Conservation (phyloP, 75 land plant species). For the Cryptomeria japonica region DNA sequence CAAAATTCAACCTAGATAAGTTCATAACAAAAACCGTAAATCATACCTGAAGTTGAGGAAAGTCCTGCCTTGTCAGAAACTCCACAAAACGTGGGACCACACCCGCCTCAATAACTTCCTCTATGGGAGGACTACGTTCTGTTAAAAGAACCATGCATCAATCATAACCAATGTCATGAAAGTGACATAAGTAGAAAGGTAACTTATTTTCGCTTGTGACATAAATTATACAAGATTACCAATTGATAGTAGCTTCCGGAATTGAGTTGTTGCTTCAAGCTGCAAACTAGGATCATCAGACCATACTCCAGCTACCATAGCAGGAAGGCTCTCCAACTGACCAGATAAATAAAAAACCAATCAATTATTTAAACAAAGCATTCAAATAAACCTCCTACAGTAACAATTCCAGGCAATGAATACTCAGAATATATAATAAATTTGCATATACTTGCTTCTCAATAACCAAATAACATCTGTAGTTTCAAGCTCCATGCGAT, state of each 20-base stretch:
- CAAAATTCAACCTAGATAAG: not conserved
- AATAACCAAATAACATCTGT: too few species aligned
- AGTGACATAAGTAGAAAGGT: not conserved
- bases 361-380: not conserved
- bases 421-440: too few species aligned
- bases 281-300: slow-evolving; percentile 56
- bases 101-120: slow-evolving; percentile 75
- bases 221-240: slow-evolving; percentile 33
- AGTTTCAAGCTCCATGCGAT: too few species aligned
- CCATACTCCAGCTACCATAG: slow-evolving; percentile 59
- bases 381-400: not conserved
- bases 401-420: too few species aligned
- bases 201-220: not conserved
- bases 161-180: not conserved
- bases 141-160: not conserved
- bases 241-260: slow-evolving; percentile 79
- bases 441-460: not conserved
- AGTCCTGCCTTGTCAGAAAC: slow-evolving; percentile 71
- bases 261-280: slow-evolving; percentile 85
- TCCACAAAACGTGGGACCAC: slow-evolving; percentile 91
- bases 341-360: not conserved
- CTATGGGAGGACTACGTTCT: slow-evolving; percentile 93
- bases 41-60: slow-evolving; percentile 84
- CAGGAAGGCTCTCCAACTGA: slow-evolving; percentile 71
- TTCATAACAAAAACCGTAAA: not conserved